Evolutionary conservation across 345 rosid species (phyloP), one percentile per base, ranked within the genome.

Genomic region (Eutrema heterophyllum): DNA sequence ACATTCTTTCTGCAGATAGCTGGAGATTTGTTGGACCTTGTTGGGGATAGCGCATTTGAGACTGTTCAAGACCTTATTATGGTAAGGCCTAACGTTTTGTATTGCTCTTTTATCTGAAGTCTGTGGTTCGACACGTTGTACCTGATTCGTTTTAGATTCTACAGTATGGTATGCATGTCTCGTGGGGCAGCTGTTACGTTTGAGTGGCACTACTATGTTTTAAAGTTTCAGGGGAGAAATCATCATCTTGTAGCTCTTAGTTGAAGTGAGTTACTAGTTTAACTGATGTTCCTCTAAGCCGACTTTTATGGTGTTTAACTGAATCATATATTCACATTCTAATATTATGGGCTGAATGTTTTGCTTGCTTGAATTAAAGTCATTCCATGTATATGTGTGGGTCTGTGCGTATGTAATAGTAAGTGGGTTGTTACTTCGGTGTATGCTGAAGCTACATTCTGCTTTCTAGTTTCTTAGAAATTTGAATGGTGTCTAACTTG

Each of bases 1-100:
- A 50, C 50, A 7, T 4, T 5, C 48, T 36, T 13, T 58, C 72
- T 81, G 63, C 76, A 94, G 98, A 87, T 91, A 81, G 98, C 96
- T 67, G 88, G 95, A 58, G 98, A 89, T 46, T 79, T 91, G 41
- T 72, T 94, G 88, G 97, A 94, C 84, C 95, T 94, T 80, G 88
- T 88, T 21, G 98, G 98, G 66, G 98, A 94, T 81, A 45, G 87
- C 65, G 93, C 90, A 71, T 94, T 94, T 80, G 98, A 91, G 84
- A 88, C 81, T 59, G 90, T 94, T 78, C 98, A 94, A 82, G 92
- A 94, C 70, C 89, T 94, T 68, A 58, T 94, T 43, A 75, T 69
- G 80, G 98, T 91, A 84, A 78, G 84, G 52, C 73, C 62, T 59
- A 40, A 21, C 12, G 24, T 53, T 50, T 27, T 44, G 35, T 51